Percentiles rank a stretch among this genome's conserved stretches.
phyloP scores from a whole-genome alignment of 2,329 filamentous ascomycete species.

The Diaporthe longicolla region DNA sequence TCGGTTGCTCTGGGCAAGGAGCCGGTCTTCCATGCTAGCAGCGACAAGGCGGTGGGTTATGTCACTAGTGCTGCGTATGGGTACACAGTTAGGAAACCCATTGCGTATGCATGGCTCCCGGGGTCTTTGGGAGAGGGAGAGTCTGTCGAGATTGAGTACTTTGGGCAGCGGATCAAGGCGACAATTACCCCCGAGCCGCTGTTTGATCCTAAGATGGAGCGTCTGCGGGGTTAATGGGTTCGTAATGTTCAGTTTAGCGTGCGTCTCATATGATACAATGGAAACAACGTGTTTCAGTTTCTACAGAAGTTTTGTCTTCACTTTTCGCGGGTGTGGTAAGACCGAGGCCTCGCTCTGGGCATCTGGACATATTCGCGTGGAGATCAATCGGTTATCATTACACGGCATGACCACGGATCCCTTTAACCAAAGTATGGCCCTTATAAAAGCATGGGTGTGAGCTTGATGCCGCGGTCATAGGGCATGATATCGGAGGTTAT shows the following conservation, averaged over 20 bases:
- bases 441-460: no score
- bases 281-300: background rate
- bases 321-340: no score
- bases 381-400: no score
- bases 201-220: slow-evolving; percentile 52
- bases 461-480: no score
- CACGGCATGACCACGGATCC: no score
- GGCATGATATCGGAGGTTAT: no score
- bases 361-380: no score
- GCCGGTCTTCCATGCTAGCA: slow-evolving; percentile 65
- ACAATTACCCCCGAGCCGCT: slow-evolving; percentile 67
- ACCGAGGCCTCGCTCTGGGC: no score
- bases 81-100: slow-evolving; percentile 70
- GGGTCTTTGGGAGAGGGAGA: slow-evolving; percentile 61
- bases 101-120: slow-evolving; percentile 72
- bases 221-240: slow-evolving; percentile 13
- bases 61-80: slow-evolving; percentile 74
- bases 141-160: slow-evolving; percentile 72
- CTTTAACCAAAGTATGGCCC: no score
- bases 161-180: slow-evolving; percentile 66
- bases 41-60: slow-evolving; percentile 65
- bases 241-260: no score
- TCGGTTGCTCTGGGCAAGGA: slow-evolving; percentile 74
- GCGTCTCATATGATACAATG: background rate
- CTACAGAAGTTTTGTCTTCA: background rate